Percentiles rank a stretch among this genome's conserved stretches.
Conservation (phyloP, 2,329 filamentous ascomycete genomes). For the Fusarium decemcellulare region DNA sequence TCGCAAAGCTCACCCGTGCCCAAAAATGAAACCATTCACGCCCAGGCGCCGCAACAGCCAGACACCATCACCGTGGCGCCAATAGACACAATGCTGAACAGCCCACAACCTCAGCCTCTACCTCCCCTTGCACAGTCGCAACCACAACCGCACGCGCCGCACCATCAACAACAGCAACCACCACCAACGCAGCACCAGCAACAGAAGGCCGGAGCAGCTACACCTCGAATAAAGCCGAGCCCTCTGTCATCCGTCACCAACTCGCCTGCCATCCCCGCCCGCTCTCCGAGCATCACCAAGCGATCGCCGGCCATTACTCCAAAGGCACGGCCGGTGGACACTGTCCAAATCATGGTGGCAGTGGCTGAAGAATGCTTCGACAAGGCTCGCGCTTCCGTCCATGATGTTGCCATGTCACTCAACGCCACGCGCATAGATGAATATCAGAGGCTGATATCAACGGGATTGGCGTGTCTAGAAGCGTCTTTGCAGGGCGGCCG, state of each 20-base stretch:
- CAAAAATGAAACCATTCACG: conserved; percentile 28
- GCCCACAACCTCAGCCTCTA: conserved; percentile 26
- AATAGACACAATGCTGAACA: conserved; percentile 45
- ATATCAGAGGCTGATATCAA: conserved; percentile 81
- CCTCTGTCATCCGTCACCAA: conserved; percentile 57
- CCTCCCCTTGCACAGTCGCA: conserved; percentile 28
- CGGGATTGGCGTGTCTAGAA: conserved; percentile 80
- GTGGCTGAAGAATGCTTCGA: conserved; percentile 83
- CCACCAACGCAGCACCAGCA: conserved; percentile 23
- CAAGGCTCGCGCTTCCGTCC: conserved; percentile 71
- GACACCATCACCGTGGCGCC: conserved; percentile 40
- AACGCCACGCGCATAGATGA: conserved; percentile 65
- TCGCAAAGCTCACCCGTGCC: conserved; percentile 34
- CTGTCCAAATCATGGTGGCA: conserved; percentile 74
- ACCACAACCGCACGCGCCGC: conserved; percentile 22
- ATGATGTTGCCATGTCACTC: conserved; percentile 59
- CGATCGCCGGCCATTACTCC: conserved; percentile 58
- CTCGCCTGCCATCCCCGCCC: conserved; percentile 57
- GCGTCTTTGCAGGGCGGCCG: conserved; percentile 74
- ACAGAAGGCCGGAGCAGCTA: conserved; percentile 40
- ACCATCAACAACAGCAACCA: conserved; percentile 24
- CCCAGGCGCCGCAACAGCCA: conserved; percentile 27
- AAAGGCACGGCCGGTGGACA: conserved; percentile 62
- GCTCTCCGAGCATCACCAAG: conserved; percentile 58
- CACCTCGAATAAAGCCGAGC: conserved; percentile 52